Conservation (phyloP, 192 early-diverging fungal species). For the Spizellomyces sp. region DNA sequence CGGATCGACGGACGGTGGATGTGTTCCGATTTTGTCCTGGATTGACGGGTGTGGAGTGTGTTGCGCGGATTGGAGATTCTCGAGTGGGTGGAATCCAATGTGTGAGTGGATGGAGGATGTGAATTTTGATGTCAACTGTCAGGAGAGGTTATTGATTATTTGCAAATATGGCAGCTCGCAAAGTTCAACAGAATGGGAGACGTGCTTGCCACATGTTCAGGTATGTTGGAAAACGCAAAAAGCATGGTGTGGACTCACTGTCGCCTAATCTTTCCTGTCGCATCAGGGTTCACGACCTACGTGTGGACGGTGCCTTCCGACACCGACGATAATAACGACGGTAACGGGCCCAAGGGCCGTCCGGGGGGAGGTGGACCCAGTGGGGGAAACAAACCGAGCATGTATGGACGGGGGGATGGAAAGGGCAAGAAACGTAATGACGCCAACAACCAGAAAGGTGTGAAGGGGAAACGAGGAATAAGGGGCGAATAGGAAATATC, state of each 20-base stretch:
- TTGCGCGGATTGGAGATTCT: neutral
- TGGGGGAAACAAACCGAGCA: neutral
- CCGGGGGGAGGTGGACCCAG: neutral
- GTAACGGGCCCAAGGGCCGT: too few relatives aligned
- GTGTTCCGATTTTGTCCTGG: neutral
- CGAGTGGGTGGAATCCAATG: slow-evolving; percentile 3
- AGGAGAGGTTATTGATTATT: too few relatives aligned
- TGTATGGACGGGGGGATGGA: too few relatives aligned
- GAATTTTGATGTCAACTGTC: neutral
- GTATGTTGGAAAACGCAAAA: neutral
- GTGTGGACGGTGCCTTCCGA: neutral
- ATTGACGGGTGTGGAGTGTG: neutral
- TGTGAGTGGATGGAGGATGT: slow-evolving; percentile 3
- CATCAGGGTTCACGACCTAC: slow-evolving; percentile 3
- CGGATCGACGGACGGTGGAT: slow-evolving; percentile 12
- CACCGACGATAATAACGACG: neutral
- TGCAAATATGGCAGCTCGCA: neutral
- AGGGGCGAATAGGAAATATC: too few relatives aligned
- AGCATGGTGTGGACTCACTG: neutral
- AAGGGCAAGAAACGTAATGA: too few relatives aligned
- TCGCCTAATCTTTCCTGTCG: neutral
- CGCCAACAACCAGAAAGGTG: too few relatives aligned
- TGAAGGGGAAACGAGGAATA: too few relatives aligned
- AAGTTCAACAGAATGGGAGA: slow-evolving; percentile 7
- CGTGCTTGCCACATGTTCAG: slow-evolving; percentile 12